Evolutionary conservation across 2,329 filamentous ascomycete species (phyloP).

Genomic region (Pyricularia grisea): DNA sequence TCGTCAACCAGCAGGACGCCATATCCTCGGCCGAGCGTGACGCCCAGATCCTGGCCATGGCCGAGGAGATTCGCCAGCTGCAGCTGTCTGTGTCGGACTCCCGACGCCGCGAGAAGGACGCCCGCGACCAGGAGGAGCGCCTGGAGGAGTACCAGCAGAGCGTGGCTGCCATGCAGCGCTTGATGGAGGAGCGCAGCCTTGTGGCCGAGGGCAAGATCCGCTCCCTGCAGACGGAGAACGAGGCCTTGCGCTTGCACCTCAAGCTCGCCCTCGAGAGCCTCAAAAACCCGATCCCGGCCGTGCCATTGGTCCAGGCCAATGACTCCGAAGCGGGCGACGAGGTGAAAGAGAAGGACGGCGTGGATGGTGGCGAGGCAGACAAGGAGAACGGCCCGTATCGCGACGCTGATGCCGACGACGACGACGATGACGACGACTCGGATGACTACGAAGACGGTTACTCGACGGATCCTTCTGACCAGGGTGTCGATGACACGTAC

Average conservation of each 20-base stretch:
- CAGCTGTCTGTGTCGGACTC: conserved; percentile 66
- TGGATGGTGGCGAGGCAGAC: conserved; percentile 4
- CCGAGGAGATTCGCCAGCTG: conserved; percentile 80
- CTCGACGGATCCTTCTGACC: conserved; percentile 36
- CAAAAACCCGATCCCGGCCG: conserved; percentile 78
- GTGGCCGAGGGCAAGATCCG: conserved; percentile 92
- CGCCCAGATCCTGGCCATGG: conserved; percentile 89
- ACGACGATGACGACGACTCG: conserved; percentile 37
- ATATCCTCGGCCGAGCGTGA: conserved; percentile 89
- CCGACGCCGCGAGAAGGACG: conserved; percentile 63
- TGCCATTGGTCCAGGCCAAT: conserved; percentile 16
- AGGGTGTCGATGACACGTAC: conserved; percentile 59
- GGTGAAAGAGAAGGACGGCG: conserved; percentile 4
- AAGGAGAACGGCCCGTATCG: conserved; percentile 6
- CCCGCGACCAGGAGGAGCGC: conserved; percentile 67
- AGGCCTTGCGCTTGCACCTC: conserved; percentile 77
- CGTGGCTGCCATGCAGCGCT: conserved; percentile 80
- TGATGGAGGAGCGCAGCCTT: conserved; percentile 91
- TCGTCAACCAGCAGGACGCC: conserved; percentile 85
- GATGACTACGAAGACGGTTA: conserved; percentile 53
- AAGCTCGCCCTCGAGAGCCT: conserved; percentile 77
- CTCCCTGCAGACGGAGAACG: conserved; percentile 80
- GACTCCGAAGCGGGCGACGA: conserved; percentile 17
- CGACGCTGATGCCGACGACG: conserved; percentile 13
- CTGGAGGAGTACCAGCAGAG: conserved; percentile 92